These are phyloP conservation scores for Aphanomyces stellatus DNA, from an alignment of 352 stramenopile species.

Conservation along the genomic window DNA sequence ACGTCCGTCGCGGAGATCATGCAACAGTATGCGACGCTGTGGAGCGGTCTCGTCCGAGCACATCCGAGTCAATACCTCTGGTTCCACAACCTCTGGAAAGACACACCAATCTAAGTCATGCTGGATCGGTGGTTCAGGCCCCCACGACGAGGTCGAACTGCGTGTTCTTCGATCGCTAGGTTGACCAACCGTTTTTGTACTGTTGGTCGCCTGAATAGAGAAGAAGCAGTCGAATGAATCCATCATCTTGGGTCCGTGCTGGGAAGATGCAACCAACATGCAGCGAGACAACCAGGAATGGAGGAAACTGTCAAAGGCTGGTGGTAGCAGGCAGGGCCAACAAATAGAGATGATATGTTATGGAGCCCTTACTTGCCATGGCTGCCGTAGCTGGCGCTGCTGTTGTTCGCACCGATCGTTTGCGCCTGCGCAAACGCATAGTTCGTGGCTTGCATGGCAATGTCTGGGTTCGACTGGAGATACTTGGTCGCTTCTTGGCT, in stretches of 20 bases:
- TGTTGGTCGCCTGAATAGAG: too few species aligned
- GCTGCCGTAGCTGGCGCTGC: slow-evolving; percentile 10
- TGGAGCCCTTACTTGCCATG: not conserved
- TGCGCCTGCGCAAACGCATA: slow-evolving; percentile 11
- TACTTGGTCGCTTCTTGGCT: slow-evolving; percentile 17
- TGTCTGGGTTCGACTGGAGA: slow-evolving; percentile 17
- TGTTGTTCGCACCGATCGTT: not conserved
- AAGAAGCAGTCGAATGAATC: too few species aligned
- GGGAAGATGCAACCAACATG: not conserved
- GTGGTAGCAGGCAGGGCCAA: not conserved
- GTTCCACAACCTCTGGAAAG: slow-evolving; percentile 17
- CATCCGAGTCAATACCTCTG: slow-evolving; percentile 8
- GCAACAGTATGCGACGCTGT: not conserved
- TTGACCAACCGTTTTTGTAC: too few species aligned
- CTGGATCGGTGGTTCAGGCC: too few species aligned
- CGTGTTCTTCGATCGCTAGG: too few species aligned
- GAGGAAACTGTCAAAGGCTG: too few species aligned
- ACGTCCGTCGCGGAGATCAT: not conserved
- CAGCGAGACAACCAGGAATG: too few species aligned
- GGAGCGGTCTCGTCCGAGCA: not conserved
- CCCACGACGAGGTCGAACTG: too few species aligned
- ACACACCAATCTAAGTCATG: too few species aligned
- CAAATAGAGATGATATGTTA: not conserved
- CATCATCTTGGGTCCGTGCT: too few species aligned
- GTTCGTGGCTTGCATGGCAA: slow-evolving; percentile 21